Evolutionary conservation across 140 eudicot species (phyloP).

Genomic region (Ambrosia hybrid): DNA sequence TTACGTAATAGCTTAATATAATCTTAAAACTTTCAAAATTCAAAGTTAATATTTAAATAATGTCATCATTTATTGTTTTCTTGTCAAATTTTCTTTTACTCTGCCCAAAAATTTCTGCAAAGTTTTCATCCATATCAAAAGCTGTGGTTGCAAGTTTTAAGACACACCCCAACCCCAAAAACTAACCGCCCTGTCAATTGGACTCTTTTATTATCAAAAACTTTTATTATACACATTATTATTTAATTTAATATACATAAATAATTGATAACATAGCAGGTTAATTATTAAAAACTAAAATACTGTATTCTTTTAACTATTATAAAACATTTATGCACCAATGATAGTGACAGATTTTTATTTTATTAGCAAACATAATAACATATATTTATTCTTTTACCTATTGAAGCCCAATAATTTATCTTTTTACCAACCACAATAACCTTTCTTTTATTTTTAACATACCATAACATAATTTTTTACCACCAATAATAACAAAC

Average conservation of each 20-base stretch:
- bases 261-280: neutral
- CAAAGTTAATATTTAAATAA: neutral
- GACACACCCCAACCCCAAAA: slow-evolving; percentile 31
- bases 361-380: neutral
- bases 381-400: neutral
- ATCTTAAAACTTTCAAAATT: too few species aligned
- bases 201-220: slow-evolving; percentile 5
- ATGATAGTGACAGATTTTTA: neutral
- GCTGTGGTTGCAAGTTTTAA: slow-evolving; percentile 47
- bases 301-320: neutral
- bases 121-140: slow-evolving; percentile 47
- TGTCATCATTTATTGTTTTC: neutral
- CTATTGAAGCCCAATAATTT: neutral
- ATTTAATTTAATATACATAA: neutral
- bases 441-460: neutral
- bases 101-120: slow-evolving; percentile 51
- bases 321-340: neutral
- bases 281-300: neutral
- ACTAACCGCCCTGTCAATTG: slow-evolving; percentile 23
- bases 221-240: neutral
- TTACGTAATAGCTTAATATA: too few species aligned
- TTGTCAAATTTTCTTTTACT: slow-evolving; percentile 22
- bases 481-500: neutral
- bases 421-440: neutral
- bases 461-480: neutral